Evolutionary conservation across 1,139 yeast species (phyloP), one percentile per base, ranked within the genome.

Genomic region (Saccharomycopsis phalli): DNA sequence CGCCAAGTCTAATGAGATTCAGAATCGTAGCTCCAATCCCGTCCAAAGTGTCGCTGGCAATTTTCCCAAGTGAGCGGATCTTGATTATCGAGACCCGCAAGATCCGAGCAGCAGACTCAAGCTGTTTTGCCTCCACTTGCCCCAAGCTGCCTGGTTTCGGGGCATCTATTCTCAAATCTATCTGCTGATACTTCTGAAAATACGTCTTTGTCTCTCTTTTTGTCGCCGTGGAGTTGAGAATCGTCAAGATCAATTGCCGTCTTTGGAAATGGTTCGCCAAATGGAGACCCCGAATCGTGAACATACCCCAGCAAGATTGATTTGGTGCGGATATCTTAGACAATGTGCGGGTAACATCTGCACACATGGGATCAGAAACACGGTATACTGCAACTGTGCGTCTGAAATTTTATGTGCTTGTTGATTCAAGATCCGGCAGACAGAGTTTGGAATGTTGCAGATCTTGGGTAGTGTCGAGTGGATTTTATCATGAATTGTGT

Each of bases 161-260:
- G 16, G 4, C 39, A 8, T 14, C 19, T 69, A 70, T 40, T 61
- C 65, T 38, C 55, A 57, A 65, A 60, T 55, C 67, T 62, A 59
- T 51, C 2, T 63, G 49, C n/a, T 67, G 57, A 51, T 81, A 81
- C 56, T 77, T 80, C 31, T 69, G 60, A 37, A 81, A 57, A 52
- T 81, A 81, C 45, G 75, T 76, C 48, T 68, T 66, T 3, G 86
- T 84, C 54, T 81, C 93, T 49, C 93, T 58, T 54, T 79, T 80
- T 1, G 91, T 81, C 10, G 88, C 81, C 4, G 93, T 79, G 4
- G 86, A 76, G 51, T 73, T 76, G 40, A 81, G 61, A 23, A 81
- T 79, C 4, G 86, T 75, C 18, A 80, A 60, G n/a, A 81, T 76
- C 37, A 81, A 58, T 47, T 76, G 76, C 36, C 59, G 62, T 48